Conservation (phyloP, 371 early-diverging fungal genomes). For the Dinochytrium kinnereticum region DNA sequence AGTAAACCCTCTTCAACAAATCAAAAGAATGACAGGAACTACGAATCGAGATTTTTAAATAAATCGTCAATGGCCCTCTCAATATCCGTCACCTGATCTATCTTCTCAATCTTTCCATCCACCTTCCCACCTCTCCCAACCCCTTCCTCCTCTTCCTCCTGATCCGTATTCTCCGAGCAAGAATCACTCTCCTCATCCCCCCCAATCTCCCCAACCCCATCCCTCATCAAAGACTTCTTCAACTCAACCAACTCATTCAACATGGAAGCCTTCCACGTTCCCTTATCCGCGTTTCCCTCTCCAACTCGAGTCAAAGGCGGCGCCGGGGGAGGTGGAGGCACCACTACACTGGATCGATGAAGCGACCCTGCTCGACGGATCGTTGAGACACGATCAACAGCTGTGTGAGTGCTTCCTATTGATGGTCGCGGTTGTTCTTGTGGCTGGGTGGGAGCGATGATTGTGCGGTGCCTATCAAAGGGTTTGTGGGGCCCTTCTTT, state of each 20-base stretch:
- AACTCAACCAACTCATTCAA: slow-evolving; percentile 1
- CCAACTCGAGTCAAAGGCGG: not conserved
- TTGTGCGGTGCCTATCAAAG: not conserved
- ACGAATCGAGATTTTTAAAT: slow-evolving; percentile 2
- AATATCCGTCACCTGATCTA: not conserved
- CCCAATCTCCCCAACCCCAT: not conserved
- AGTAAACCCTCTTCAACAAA: no score
- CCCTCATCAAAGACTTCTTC: not conserved
- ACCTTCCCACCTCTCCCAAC: not conserved
- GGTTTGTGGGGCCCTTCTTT: not conserved
- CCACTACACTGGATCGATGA: not conserved
- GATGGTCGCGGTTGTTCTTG: not conserved
- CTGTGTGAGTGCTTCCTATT: not conserved
- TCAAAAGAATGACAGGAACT: no score
- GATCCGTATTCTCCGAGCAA: not conserved
- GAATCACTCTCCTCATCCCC: slow-evolving; percentile 1
- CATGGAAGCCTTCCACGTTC: slow-evolving; percentile 6
- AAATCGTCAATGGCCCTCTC: slow-evolving; percentile 19
- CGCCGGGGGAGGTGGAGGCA: not conserved
- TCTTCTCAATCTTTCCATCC: not conserved
- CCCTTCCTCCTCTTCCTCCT: slow-evolving; percentile 7
- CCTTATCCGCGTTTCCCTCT: not conserved
- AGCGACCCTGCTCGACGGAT: not conserved
- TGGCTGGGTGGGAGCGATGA: not conserved
- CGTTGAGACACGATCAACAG: not conserved